These are phyloP conservation scores for Thielaviopsis euricoi DNA, from an alignment of 2,329 filamentous ascomycete species.

Conservation along the genomic window DNA sequence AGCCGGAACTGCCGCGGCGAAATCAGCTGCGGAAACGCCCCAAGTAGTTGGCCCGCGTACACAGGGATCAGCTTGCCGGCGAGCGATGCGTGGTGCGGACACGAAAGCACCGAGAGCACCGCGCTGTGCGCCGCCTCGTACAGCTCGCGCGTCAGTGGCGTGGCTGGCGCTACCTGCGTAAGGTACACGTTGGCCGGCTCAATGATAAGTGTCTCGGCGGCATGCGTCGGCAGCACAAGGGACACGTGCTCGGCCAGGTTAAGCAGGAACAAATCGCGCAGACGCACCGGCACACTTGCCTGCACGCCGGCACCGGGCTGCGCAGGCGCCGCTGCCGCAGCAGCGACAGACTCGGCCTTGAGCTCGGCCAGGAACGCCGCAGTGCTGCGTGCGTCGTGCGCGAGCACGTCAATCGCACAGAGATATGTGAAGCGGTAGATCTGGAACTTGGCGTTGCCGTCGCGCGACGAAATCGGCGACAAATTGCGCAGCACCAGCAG, in stretches of 20 bases:
- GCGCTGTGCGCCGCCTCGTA: constrained; percentile 82
- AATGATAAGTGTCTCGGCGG: constrained; percentile 58
- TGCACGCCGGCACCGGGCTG: constrained; percentile 30
- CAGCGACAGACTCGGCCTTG: constrained; percentile 28
- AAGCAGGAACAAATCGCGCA: constrained; percentile 74
- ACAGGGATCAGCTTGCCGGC: constrained; percentile 59
- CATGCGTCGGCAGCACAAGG: constrained; percentile 42
- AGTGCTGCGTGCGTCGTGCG: constrained; percentile 49
- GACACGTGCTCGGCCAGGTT: constrained; percentile 76
- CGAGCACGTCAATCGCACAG: constrained; percentile 64
- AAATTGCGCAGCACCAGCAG: constrained; percentile 61
- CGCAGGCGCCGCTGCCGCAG: too few relatives aligned
- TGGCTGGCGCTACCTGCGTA: constrained; percentile 25
- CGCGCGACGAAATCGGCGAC: constrained; percentile 64
- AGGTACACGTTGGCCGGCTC: constrained; percentile 63
- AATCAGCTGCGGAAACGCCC: constrained; percentile 61
- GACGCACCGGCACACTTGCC: constrained; percentile 34
- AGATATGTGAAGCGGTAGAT: constrained; percentile 75
- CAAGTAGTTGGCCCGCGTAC: constrained; percentile 68
- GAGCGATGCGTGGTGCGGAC: constrained; percentile 57
- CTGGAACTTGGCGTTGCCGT: constrained; percentile 59
- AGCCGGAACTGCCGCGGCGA: constrained; percentile 76
- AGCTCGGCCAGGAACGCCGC: constrained; percentile 52
- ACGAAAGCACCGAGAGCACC: constrained; percentile 62
- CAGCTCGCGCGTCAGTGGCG: constrained; percentile 36